These are phyloP conservation scores for Sporisorium iseilematis-ciliati DNA, from an alignment of 1,284 basidiomycete genomes.

Conservation along the genomic window DNA sequence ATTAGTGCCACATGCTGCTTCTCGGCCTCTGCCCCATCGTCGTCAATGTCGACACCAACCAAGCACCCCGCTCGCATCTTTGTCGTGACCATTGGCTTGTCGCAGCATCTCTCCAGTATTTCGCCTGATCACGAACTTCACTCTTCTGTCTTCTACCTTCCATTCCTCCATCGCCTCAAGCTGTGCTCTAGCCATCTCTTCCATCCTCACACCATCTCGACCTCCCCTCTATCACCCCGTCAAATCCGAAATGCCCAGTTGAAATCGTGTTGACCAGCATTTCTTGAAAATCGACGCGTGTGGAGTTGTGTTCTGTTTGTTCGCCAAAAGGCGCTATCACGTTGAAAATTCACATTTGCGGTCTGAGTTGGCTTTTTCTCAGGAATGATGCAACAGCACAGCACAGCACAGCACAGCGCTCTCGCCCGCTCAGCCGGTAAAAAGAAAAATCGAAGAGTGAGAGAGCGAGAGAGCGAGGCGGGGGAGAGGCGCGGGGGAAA, in stretches of 20 bases:
- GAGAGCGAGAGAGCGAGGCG: constrained; percentile 4
- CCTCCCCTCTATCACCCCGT: background rate
- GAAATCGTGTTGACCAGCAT: background rate
- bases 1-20: too few relatives aligned
- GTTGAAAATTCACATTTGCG: constrained; percentile 12
- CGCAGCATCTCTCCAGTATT: background rate
- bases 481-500: constrained; percentile 18
- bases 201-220: background rate
- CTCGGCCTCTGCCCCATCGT: background rate
- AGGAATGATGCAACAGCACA: constrained; percentile 5
- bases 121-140: too few relatives aligned
- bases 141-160: too few relatives aligned
- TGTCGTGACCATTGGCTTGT: background rate
- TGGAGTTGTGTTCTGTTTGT: constrained; percentile 18
- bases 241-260: background rate
- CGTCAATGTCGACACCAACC: constrained; percentile 3
- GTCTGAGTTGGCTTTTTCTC: constrained; percentile 15
- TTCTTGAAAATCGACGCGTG: constrained; percentile 4
- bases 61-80: background rate
- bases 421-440: too few relatives aligned
- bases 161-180: too few relatives aligned
- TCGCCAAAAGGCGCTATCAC: background rate
- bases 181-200: background rate
- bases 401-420: background rate
- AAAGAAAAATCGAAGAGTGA: too few relatives aligned